phyloP scores from a whole-genome alignment of 495 filamentous ascomycete genomes.

The Darksidea phi region DNA sequence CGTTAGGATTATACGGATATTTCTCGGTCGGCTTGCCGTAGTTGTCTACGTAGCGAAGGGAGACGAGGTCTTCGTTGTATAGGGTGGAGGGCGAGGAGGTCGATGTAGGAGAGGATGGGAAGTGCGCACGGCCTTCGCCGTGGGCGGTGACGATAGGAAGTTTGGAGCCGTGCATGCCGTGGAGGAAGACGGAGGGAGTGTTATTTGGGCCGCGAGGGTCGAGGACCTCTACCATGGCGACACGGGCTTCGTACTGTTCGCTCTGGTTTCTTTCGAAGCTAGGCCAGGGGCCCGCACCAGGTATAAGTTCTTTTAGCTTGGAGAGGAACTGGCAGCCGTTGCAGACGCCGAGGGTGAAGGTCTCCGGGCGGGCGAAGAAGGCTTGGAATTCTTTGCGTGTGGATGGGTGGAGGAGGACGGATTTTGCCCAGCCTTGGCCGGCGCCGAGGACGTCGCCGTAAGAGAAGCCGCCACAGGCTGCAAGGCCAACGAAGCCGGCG shows the following conservation, averaged over 20 bases:
- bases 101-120: slow-evolving; percentile 51
- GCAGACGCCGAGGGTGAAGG: slow-evolving; percentile 92
- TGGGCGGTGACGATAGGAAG: slow-evolving; percentile 89
- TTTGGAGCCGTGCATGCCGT: slow-evolving; percentile 81
- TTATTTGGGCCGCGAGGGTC: slow-evolving; percentile 51
- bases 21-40: slow-evolving; percentile 66
- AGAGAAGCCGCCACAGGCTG: slow-evolving; percentile 94
- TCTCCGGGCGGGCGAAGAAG: slow-evolving; percentile 88
- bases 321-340: slow-evolving; percentile 97
- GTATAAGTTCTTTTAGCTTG: slow-evolving; percentile 78
- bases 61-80: slow-evolving; percentile 60
- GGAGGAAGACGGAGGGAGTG: slow-evolving; percentile 77
- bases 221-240: slow-evolving; percentile 80
- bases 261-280: slow-evolving; percentile 80
- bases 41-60: slow-evolving; percentile 84
- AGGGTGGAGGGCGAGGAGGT: slow-evolving; percentile 55
- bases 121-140: slow-evolving; percentile 85
- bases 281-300: slow-evolving; percentile 82
- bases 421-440: slow-evolving; percentile 95
- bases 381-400: slow-evolving; percentile 71
- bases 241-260: slow-evolving; percentile 90
- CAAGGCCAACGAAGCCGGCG: slow-evolving; percentile 77
- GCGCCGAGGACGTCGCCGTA: slow-evolving; percentile 96
- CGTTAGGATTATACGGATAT: slow-evolving; percentile 94
- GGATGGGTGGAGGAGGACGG: slow-evolving; percentile 77